Conservation (phyloP, 129 eudicot genomes). For the Tanacetum coccineum region DNA sequence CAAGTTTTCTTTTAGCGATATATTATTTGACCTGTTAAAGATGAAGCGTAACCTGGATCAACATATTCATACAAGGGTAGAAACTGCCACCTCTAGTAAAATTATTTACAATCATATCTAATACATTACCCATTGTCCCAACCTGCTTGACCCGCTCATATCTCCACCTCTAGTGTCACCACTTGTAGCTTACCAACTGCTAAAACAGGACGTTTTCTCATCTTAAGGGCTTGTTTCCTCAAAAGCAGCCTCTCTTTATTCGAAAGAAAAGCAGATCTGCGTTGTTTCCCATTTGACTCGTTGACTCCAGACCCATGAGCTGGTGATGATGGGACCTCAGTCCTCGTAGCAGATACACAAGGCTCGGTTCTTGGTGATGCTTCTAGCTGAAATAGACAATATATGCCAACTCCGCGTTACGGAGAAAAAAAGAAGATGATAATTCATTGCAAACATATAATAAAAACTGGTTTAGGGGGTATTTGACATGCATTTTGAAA, state of each 20-base stretch:
- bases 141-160: no score
- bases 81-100: no score
- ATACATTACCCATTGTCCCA: no score
- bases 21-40: no score
- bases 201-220: conserved; percentile 63
- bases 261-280: conserved; percentile 52
- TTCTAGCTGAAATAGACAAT: conserved; percentile 32
- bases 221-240: conserved; percentile 82
- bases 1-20: no score
- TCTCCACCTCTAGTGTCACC: conserved; percentile 3
- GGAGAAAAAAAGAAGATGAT: not conserved
- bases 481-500: not conserved
- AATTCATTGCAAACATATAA: not conserved
- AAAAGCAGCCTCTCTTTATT: conserved; percentile 85
- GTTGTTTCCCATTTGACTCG: conserved; percentile 27
- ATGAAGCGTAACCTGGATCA: no score
- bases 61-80: no score
- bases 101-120: no score
- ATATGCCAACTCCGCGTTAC: conserved; percentile 13
- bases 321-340: conserved; percentile 21
- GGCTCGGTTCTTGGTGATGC: conserved; percentile 20
- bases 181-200: conserved; percentile 65
- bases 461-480: not conserved
- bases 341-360: conserved; percentile 11
- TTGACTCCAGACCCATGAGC: conserved; percentile 17